Conservation (phyloP, 352 stramenopile species). For the Globisporangium splendens region DNA sequence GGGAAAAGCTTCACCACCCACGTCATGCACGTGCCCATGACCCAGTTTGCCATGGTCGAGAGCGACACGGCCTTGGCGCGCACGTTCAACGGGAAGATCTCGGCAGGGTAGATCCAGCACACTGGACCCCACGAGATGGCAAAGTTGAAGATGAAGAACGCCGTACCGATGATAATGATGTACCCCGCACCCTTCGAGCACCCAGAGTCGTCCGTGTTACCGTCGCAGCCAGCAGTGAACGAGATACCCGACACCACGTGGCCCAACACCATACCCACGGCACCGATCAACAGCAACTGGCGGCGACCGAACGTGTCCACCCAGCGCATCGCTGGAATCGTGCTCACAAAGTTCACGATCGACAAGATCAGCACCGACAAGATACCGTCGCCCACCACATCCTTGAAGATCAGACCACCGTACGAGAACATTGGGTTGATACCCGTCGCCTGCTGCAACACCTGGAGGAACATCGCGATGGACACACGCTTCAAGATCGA, state of each 20-base stretch:
- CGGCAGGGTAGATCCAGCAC: conserved; percentile 36
- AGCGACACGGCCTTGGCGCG: too few relatives aligned
- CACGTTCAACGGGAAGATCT: conserved; percentile 37
- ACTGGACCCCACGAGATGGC: conserved; percentile 33
- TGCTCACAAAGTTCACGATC: conserved; percentile 25
- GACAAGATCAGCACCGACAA: conserved; percentile 22
- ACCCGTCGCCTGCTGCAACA: conserved; percentile 25
- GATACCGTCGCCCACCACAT: conserved; percentile 25
- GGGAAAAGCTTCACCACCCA: too few relatives aligned
- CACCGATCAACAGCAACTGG: conserved; percentile 23
- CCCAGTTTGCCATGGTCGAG: too few relatives aligned
- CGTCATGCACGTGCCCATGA: too few relatives aligned
- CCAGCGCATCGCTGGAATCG: conserved; percentile 28
- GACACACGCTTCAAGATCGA: conserved; percentile 21
- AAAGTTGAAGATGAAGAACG: conserved; percentile 38
- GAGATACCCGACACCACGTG: conserved; percentile 23
- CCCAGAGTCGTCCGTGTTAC: too few relatives aligned
- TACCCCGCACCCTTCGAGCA: too few relatives aligned
- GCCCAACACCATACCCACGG: conserved; percentile 24
- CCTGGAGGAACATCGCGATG: conserved; percentile 27
- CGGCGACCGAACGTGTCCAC: conserved; percentile 26
- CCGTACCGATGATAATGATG: too few relatives aligned
- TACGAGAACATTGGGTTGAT: conserved; percentile 31
- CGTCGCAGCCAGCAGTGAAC: conserved; percentile 22
- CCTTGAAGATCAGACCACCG: conserved; percentile 31